phyloP scores from a whole-genome alignment of 441 rosid species.

The Populus hybrid region DNA sequence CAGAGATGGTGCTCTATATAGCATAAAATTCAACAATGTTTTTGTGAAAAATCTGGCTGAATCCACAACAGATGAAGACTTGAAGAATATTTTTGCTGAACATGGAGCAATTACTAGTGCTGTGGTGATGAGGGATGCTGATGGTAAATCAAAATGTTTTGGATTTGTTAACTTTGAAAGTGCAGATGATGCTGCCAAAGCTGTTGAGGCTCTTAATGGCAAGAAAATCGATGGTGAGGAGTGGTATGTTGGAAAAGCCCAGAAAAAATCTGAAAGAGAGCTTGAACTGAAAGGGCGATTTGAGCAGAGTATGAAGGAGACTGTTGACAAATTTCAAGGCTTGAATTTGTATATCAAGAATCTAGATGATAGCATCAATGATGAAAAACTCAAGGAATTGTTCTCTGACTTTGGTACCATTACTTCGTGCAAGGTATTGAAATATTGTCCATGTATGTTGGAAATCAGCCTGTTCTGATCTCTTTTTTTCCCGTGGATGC shows the following conservation, averaged over 20 bases:
- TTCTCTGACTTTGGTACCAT: conserved; percentile 64
- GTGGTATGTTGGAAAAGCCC: conserved; percentile 69
- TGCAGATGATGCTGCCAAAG: conserved; percentile 62
- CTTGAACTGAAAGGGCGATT: conserved; percentile 48
- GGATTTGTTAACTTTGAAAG: conserved; percentile 74
- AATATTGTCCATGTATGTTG: neutral
- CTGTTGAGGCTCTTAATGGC: conserved; percentile 71
- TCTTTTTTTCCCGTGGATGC: neutral
- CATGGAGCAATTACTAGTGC: conserved; percentile 67
- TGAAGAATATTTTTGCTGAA: conserved; percentile 66
- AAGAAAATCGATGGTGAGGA: conserved; percentile 56
- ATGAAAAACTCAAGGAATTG: conserved; percentile 67
- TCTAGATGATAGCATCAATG: conserved; percentile 59
- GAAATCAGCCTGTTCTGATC: neutral
- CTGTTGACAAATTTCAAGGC: conserved; percentile 48
- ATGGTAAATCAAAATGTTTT: conserved; percentile 64
- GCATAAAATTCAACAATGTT: conserved; percentile 61
- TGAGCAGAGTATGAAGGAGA: conserved; percentile 71
- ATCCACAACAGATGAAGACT: conserved; percentile 59
- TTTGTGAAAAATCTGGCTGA: conserved; percentile 85
- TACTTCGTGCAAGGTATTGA: conserved; percentile 66
- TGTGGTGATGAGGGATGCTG: conserved; percentile 59
- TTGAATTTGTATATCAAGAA: conserved; percentile 57
- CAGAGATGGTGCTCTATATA: conserved; percentile 47
- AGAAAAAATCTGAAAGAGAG: conserved; percentile 72